Conservation (phyloP, 2,329 filamentous ascomycete species). For the Fusarium palustre region DNA sequence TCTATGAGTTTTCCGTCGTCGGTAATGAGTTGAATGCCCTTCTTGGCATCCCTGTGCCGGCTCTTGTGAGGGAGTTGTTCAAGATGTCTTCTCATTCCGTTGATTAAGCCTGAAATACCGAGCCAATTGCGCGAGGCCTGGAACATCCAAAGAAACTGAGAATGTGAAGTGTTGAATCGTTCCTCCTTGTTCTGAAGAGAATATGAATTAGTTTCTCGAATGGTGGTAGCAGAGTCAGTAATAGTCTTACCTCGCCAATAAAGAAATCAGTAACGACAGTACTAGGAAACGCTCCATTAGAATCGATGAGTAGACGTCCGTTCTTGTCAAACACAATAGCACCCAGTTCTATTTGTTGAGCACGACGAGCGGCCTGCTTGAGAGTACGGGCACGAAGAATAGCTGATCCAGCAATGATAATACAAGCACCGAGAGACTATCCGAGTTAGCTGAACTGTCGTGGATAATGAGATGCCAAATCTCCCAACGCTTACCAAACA, state of each 20-base stretch:
- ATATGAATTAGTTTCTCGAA: not conserved
- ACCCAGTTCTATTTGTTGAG: constrained; percentile 69
- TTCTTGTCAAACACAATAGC: constrained; percentile 75
- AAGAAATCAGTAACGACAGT: constrained; percentile 84
- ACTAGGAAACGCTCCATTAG: constrained; percentile 75
- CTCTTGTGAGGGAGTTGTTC: constrained; percentile 56
- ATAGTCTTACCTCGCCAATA: constrained; percentile 66
- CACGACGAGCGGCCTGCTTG: constrained; percentile 66
- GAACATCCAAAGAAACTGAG: constrained; percentile 89
- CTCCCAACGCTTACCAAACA: constrained; percentile 66
- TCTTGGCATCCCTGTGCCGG: constrained; percentile 26
- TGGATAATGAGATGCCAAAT: accelerated
- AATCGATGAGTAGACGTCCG: constrained; percentile 77
- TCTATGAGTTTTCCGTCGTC: constrained; percentile 69
- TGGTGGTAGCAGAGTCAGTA: no score
- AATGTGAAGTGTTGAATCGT: constrained; percentile 78
- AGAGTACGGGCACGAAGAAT: constrained; percentile 66
- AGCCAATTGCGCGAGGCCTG: constrained; percentile 83
- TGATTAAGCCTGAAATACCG: constrained; percentile 73
- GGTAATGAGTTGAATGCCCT: constrained; percentile 58
- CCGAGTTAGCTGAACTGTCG: not conserved
- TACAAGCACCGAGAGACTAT: constrained; percentile 70
- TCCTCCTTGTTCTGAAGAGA: constrained; percentile 65
- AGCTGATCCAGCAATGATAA: constrained; percentile 68
- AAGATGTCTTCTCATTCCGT: constrained; percentile 78